A percentile compares a stretch with the other conserved stretches of the same genome.
Conservation (phyloP, 2,329 filamentous ascomycete species). For the Grosmannia huntii region DNA sequence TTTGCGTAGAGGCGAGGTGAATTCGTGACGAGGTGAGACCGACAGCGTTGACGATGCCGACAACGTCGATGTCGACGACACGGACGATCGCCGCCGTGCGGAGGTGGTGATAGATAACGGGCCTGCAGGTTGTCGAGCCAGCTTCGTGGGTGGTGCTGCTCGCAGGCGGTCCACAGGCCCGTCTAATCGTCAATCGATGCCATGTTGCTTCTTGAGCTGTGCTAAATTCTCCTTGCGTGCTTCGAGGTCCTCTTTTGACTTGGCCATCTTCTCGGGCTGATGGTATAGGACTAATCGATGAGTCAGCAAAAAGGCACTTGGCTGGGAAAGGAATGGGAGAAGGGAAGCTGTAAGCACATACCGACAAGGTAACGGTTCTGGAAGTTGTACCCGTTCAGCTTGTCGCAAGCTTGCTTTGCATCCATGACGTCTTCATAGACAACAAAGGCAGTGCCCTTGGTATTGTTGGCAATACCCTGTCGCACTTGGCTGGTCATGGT, state of each 20-base stretch:
- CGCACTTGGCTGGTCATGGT: slow-evolving; percentile 68
- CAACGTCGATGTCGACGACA: slow-evolving; percentile 17
- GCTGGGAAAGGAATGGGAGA: background rate
- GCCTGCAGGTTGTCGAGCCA: slow-evolving; percentile 40
- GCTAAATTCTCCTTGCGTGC: slow-evolving; percentile 94
- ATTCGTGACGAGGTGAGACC: slow-evolving; percentile 18
- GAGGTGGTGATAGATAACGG: slow-evolving; percentile 40
- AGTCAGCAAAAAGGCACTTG: background rate
- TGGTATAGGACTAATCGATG: slow-evolving; percentile 43
- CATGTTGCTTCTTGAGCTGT: slow-evolving; percentile 93
- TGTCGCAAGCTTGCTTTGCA: slow-evolving; percentile 97
- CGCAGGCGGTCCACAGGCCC: slow-evolving; percentile 47
- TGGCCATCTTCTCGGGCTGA: slow-evolving; percentile 55
- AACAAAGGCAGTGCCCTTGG: slow-evolving; percentile 96
- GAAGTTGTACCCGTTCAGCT: slow-evolving; percentile 99
- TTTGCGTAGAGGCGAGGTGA: background rate
- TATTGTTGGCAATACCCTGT: slow-evolving; percentile 92
- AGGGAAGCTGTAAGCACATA: slow-evolving; percentile 34
- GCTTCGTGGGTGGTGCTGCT: slow-evolving; percentile 13
- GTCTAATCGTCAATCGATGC: slow-evolving; percentile 91
- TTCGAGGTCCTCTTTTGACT: slow-evolving; percentile 86
- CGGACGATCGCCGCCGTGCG: slow-evolving; percentile 18
- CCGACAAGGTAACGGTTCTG: slow-evolving; percentile 98
- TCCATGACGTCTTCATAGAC: slow-evolving; percentile 99
- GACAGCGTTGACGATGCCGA: slow-evolving; percentile 15